A percentile compares a stretch with the other conserved stretches of the same genome.
phyloP scores from a whole-genome alignment of 2,329 filamentous ascomycete genomes.

The Sporothrix mexicana region DNA sequence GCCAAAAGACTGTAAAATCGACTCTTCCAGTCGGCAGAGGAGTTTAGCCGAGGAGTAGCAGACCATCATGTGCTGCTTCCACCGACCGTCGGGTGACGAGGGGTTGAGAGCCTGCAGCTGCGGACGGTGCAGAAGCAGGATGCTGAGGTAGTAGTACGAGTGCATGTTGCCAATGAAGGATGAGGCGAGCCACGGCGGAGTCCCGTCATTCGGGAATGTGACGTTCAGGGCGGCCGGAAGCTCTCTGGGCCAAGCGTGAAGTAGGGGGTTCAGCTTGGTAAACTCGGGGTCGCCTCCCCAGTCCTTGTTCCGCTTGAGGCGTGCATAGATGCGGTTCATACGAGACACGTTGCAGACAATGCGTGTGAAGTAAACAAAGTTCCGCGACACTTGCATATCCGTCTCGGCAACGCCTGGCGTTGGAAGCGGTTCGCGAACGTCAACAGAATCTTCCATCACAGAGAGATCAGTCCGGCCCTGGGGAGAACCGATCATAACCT shows the following conservation, averaged over 20 bases:
- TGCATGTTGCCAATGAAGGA: conserved; percentile 90
- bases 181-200: conserved; percentile 81
- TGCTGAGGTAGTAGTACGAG: conserved; percentile 82
- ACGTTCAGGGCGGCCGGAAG: conserved; percentile 80
- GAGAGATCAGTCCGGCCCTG: conserved; percentile 85
- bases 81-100: conserved; percentile 71
- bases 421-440: conserved; percentile 70
- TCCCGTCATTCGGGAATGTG: conserved; percentile 76
- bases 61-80: conserved; percentile 86
- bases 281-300: conserved; percentile 89
- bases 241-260: conserved; percentile 75
- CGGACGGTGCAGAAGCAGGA: conserved; percentile 87
- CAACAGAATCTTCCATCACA: conserved; percentile 75
- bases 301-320: conserved; percentile 70
- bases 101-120: conserved; percentile 81
- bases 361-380: conserved; percentile 81
- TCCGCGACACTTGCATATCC: conserved; percentile 78
- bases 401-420: conserved; percentile 71
- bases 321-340: conserved; percentile 76
- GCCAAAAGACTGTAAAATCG: conserved; percentile 76
- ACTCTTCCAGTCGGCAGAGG: conserved; percentile 86
- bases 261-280: conserved; percentile 76
- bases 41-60: conserved; percentile 85
- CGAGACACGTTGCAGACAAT: conserved; percentile 78
- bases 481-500: conserved; percentile 90